Conservation (phyloP, 768 basidiomycete genomes). For the Xerocomellus dryophilus region DNA sequence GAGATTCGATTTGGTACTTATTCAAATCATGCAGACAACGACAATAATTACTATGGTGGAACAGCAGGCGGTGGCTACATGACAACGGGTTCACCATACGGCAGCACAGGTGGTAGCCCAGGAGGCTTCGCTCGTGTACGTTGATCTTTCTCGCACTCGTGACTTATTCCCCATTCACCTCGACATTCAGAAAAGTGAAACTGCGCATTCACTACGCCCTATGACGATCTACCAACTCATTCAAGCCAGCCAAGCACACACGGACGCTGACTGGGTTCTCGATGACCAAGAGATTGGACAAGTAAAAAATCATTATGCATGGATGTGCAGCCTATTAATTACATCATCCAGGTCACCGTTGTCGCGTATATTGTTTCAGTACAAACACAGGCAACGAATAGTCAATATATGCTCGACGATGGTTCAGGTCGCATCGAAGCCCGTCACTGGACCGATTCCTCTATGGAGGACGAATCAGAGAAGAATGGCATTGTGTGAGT, state of each 20-base stretch:
- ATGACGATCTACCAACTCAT: conserved; percentile 75
- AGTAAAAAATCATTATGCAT: conserved; percentile 38
- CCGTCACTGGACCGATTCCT: conserved; percentile 78
- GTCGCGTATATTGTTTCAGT: conserved; percentile 73
- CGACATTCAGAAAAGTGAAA: conserved; percentile 34
- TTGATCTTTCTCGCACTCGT: conserved; percentile 1
- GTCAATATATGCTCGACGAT: conserved; percentile 78
- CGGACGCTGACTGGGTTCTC: conserved; percentile 85
- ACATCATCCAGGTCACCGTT: conserved; percentile 54
- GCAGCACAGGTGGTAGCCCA: conserved; percentile 56
- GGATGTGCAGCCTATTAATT: conserved; percentile 1
- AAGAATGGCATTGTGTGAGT: conserved; percentile 47
- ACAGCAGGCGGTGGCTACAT: conserved; percentile 56
- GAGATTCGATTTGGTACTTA: conserved; percentile 2
- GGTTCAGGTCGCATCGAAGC: conserved; percentile 78
- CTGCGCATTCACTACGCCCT: conserved; percentile 58
- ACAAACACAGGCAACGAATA: conserved; percentile 73
- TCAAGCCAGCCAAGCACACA: conserved; percentile 76
- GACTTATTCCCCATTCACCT: not conserved
- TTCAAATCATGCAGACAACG: conserved; percentile 15
- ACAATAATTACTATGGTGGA: conserved; percentile 43
- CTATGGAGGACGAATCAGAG: conserved; percentile 51
- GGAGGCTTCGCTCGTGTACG: conserved; percentile 47
- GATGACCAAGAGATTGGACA: conserved; percentile 80
- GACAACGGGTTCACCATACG: conserved; percentile 58